Conservation (phyloP, 129 eudicot species). For the Flaveria sonorensis region DNA sequence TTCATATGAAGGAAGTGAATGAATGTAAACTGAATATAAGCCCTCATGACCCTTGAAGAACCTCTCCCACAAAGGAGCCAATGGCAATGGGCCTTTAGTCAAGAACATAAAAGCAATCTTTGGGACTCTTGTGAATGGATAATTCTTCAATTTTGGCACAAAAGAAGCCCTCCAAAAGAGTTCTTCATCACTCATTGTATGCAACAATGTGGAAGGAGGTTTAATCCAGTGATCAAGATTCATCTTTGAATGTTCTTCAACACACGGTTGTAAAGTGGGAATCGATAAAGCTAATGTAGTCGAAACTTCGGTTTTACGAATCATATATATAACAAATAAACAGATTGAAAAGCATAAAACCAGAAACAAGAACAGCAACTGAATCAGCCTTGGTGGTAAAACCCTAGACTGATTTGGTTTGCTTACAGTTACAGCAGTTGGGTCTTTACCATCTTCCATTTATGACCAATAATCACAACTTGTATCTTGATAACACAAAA, state of each 20-base stretch:
- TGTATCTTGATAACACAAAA: constrained; percentile 33
- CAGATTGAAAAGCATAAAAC: constrained; percentile 60
- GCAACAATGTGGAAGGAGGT: constrained; percentile 67
- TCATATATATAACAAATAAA: constrained; percentile 59
- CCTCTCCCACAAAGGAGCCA: constrained; percentile 96
- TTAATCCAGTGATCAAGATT: constrained; percentile 61
- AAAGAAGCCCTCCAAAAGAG: constrained; percentile 87
- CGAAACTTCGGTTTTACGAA: constrained; percentile 55
- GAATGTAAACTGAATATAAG: constrained; percentile 69
- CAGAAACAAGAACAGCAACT: constrained; percentile 63
- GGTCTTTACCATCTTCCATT: constrained; percentile 86
- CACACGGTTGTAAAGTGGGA: constrained; percentile 51
- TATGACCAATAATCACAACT: constrained; percentile 24
- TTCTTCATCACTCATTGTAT: constrained; percentile 72
- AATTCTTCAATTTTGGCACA: constrained; percentile 63
- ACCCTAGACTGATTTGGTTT: constrained; percentile 68
- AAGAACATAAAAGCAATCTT: constrained; percentile 98
- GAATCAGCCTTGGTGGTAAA: constrained; percentile 67
- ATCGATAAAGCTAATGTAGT: constrained; percentile 36
- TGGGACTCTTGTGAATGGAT: constrained; percentile 77
- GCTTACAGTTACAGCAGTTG: constrained; percentile 33
- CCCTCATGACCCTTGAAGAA: constrained; percentile 74
- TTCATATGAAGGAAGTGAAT: constrained; percentile 68
- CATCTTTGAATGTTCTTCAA: constrained; percentile 34
- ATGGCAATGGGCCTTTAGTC: constrained; percentile 93